These are phyloP conservation scores for Penicillium sclerotigenum DNA, from an alignment of 2,329 filamentous ascomycete species.

Conservation along the genomic window DNA sequence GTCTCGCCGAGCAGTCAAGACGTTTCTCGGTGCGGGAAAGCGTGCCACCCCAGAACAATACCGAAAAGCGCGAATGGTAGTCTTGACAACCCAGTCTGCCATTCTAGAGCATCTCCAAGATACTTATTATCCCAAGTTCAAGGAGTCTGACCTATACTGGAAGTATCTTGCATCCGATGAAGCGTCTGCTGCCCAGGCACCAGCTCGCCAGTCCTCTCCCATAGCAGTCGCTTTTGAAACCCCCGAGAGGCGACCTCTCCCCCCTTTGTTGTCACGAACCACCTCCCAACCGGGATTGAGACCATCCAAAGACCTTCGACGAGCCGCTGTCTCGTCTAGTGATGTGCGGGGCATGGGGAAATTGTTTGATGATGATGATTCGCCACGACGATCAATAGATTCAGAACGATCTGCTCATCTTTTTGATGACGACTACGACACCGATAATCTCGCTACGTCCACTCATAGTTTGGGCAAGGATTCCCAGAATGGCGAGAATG, in stretches of 20 bases:
- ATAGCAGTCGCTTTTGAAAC: conserved; percentile 24
- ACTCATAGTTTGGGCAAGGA: conserved; percentile 77
- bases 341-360: conserved; percentile 54
- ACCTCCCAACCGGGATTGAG: conserved; percentile 47
- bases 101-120: conserved; percentile 82
- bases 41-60: conserved; percentile 78
- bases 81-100: conserved; percentile 76
- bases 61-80: conserved; percentile 72
- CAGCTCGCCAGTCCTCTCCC: conserved; percentile 18
- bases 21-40: conserved; percentile 75
- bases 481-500: conserved; percentile 51
- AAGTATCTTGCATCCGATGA: conserved; percentile 93
- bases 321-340: conserved; percentile 59
- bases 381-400: conserved; percentile 68
- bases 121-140: conserved; percentile 78
- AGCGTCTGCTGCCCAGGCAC: conserved; percentile 30
- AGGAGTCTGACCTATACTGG: conserved; percentile 89
- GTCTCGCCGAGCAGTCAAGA: conserved; percentile 66
- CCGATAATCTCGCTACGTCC: conserved; percentile 71
- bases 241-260: conserved; percentile 40
- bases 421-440: conserved; percentile 76
- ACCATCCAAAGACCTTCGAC: conserved; percentile 52
- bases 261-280: conserved; percentile 46
- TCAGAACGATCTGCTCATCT: conserved; percentile 57
- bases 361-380: conserved; percentile 44